Conservation (phyloP, 768 basidiomycete species). For the Tylopilus balloui region DNA sequence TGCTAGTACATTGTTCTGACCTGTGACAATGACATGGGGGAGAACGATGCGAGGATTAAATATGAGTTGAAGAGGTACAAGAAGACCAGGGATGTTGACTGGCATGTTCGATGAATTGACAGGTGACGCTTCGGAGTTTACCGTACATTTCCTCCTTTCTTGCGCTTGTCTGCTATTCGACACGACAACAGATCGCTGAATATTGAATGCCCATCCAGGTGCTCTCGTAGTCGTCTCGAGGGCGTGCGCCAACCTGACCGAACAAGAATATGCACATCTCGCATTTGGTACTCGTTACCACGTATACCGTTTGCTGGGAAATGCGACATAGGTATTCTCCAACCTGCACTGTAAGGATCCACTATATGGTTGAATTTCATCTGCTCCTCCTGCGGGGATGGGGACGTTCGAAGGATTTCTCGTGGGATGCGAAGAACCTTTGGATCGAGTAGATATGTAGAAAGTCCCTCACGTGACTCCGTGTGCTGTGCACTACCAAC, state of each 20-base stretch:
- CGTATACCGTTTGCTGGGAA: constrained; percentile 8
- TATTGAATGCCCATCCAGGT: constrained; percentile 37
- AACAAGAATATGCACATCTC: constrained; percentile 44
- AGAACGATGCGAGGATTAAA: constrained; percentile 63
- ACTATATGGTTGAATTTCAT: no score
- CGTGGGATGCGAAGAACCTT: no score
- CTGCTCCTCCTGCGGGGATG: no score
- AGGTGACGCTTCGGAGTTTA: background rate
- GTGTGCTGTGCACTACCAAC: background rate
- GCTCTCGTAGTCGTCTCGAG: constrained; percentile 27
- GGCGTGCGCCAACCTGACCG: constrained; percentile 41
- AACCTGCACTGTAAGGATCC: no score
- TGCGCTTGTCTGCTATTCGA: background rate
- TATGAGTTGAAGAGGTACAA: constrained; percentile 68
- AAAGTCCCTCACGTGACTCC: background rate
- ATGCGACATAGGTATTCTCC: constrained; percentile 14
- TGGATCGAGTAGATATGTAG: no score
- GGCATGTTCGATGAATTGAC: constrained; percentile 54
- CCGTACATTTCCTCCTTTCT: background rate
- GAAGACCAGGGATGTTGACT: constrained; percentile 65
- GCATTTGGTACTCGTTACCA: constrained; percentile 30
- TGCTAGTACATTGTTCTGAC: constrained; percentile 34
- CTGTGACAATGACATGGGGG: constrained; percentile 63
- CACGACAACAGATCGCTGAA: constrained; percentile 33
- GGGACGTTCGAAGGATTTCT: no score